Percentiles rank a stretch among this genome's conserved stretches.
These are phyloP conservation scores for Hansenula anomala DNA, from an alignment of 1,139 yeast genomes.

Conservation along the genomic window DNA sequence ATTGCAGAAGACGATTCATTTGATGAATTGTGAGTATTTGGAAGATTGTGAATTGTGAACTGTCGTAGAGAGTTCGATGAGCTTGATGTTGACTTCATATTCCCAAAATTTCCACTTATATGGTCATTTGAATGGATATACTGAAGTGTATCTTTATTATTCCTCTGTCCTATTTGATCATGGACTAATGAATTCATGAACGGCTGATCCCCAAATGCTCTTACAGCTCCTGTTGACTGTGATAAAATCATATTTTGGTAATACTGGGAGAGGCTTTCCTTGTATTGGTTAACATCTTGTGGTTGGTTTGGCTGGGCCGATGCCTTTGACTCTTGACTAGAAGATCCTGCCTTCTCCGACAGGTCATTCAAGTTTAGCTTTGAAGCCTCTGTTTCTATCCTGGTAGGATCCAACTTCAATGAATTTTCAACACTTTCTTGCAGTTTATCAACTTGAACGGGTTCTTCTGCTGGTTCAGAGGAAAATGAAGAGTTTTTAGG, in stretches of 20 bases:
- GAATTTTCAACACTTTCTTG: background rate
- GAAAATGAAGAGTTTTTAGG: conserved; percentile 10
- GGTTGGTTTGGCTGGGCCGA: conserved; percentile 1
- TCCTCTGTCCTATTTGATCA: conserved; percentile 1
- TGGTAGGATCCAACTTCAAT: background rate
- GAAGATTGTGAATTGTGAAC: conserved; percentile 13
- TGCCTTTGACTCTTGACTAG: too few species aligned
- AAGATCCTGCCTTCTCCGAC: background rate
- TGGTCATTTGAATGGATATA: conserved; percentile 23
- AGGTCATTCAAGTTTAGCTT: background rate
- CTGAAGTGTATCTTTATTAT: conserved; percentile 9
- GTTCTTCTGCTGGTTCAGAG: background rate
- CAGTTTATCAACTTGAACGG: background rate
- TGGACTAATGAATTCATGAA: conserved; percentile 25
- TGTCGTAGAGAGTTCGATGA: conserved; percentile 20
- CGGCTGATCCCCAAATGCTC: conserved; percentile 30
- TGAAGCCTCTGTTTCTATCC: background rate
- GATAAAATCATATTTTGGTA: conserved; percentile 38
- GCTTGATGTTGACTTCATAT: conserved; percentile 8
- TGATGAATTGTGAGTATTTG: background rate
- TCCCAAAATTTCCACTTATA: conserved; percentile 14
- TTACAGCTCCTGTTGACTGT: conserved; percentile 45
- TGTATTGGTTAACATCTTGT: conserved; percentile 4
- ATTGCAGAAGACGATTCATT: conserved; percentile 11
- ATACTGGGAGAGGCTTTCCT: conserved; percentile 24